phyloP scores from a whole-genome alignment of 257 asterid species.

The Nicotiana sylvestris region DNA sequence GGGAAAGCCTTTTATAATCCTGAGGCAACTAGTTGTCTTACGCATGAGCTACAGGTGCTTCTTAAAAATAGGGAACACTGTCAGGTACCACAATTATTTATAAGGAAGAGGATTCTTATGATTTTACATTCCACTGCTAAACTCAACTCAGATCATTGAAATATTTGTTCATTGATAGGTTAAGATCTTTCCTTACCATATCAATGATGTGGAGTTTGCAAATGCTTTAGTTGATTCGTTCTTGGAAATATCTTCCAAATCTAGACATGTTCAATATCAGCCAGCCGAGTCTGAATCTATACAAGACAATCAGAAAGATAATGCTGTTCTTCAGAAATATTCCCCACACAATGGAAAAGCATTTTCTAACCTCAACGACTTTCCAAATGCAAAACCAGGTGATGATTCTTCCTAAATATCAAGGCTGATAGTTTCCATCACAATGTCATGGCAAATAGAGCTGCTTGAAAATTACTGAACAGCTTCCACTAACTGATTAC shows the following conservation, averaged over 20 bases:
- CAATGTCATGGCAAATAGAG: background rate
- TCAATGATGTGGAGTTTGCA: slow-evolving; percentile 81
- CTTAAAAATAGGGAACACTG: slow-evolving; percentile 49
- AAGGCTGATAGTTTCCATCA: background rate
- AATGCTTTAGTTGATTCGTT: slow-evolving; percentile 76
- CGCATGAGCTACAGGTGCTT: slow-evolving; percentile 58
- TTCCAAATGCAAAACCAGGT: slow-evolving; percentile 94
- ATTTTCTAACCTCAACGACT: slow-evolving; percentile 54
- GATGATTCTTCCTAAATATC: background rate
- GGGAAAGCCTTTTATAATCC: slow-evolving; percentile 79
- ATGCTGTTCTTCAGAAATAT: slow-evolving; percentile 23
- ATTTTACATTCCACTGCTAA: slow-evolving; percentile 14
- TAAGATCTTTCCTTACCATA: slow-evolving; percentile 68
- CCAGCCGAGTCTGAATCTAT: slow-evolving; percentile 32
- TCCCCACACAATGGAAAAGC: slow-evolving; percentile 20
- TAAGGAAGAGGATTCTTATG: slow-evolving; percentile 14
- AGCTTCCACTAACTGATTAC: background rate
- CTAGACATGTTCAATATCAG: slow-evolving; percentile 22
- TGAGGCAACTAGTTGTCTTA: slow-evolving; percentile 68
- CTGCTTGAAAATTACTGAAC: background rate
- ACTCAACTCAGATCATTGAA: background rate
- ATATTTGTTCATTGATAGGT: slow-evolving; percentile 44
- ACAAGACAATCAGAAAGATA: slow-evolving; percentile 33
- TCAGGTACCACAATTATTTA: slow-evolving; percentile 52
- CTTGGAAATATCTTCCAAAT: slow-evolving; percentile 45